Base-by-base conservation (phyloP, 768 basidiomycete species). In the Tricholoma terreum region DNA sequence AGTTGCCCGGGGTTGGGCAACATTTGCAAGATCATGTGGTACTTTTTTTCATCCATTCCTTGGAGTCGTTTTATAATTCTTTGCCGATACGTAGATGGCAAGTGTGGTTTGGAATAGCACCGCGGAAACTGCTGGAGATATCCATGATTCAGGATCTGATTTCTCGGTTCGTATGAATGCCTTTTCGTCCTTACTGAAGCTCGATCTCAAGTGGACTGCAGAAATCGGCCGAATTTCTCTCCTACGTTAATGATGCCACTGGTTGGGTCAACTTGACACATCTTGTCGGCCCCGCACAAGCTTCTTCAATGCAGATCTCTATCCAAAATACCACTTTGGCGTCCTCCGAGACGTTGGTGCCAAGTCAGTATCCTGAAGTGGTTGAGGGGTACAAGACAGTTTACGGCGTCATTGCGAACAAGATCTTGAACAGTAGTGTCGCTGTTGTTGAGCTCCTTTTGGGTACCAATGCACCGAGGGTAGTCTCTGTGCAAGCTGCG, bases 161-260 rank as follows among this genome's bases (percentile, higher is more conserved):
- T 72, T 75, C 40, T 66, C 75, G 6, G 72, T 72, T 34, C 36
- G 66, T 53, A 30, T 3, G 10, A 7, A 35, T 21, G 4, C 50
- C 21, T 49, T 22, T 45, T 9, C 34, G 10, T 56, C 11, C 42
- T 50, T 17, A 52, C 6, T 14, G 12, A 22, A 34, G n/a, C 2
- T 55, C 27, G n/a, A 10, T 17, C 17, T 5, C 11, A 27, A 43
- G n/a, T 31, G 15, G 35, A 27, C 24, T 24, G 36, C 43, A 74
- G 68, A 68, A 64, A 55, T 60, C 71, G 6, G 49, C 71, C 2
- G 69, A 70, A 54, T 83, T 82, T 68, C 63, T 77, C 14, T 85
- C 84, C 2, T 83, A 80, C 67, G 74, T 86, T 65, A 88, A 87
- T 74, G 79, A 82, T 33, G 85, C 85, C 4, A 82, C 82, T 36